Conservation (phyloP, 2,329 filamentous ascomycete species). For the Geosmithia flava region DNA sequence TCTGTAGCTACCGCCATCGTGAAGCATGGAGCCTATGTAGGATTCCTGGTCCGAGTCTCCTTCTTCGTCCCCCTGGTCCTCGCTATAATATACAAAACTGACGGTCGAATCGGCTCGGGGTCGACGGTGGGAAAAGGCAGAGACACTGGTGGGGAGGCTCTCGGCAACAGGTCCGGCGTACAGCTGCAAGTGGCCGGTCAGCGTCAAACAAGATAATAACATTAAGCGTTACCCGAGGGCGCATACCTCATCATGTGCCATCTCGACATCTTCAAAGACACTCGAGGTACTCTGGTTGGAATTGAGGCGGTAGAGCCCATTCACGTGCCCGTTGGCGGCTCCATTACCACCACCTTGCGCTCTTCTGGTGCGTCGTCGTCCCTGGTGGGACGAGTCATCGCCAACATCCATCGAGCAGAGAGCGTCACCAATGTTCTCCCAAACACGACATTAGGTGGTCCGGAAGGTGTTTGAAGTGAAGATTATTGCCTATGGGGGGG, state of each 20-base stretch:
- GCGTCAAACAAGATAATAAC: background rate
- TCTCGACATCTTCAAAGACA: conserved; percentile 91
- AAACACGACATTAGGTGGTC: background rate
- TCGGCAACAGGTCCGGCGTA: conserved; percentile 91
- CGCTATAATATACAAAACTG: conserved; percentile 83
- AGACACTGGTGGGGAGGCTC: conserved; percentile 86
- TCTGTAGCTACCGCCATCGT: background rate
- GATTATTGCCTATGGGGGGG: background rate
- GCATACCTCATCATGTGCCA: conserved; percentile 85
- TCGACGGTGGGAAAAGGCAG: conserved; percentile 81
- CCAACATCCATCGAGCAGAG: background rate
- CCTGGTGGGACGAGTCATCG: background rate
- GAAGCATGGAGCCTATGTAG: background rate
- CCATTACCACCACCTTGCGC: background rate
- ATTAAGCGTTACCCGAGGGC: background rate
- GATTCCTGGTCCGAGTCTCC: conserved; percentile 2
- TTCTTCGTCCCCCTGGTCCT: conserved; percentile 45
- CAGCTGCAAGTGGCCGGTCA: conserved; percentile 29
- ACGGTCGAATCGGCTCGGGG: conserved; percentile 70
- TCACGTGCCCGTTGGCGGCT: background rate
- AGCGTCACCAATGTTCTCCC: background rate
- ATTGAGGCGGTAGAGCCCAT: conserved; percentile 46
- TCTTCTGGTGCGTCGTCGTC: background rate
- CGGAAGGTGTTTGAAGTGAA: background rate
- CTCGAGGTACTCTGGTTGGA: conserved; percentile 66